Conservation (phyloP, 176 grass and related monocot genomes). For the Carex myosuroides region DNA sequence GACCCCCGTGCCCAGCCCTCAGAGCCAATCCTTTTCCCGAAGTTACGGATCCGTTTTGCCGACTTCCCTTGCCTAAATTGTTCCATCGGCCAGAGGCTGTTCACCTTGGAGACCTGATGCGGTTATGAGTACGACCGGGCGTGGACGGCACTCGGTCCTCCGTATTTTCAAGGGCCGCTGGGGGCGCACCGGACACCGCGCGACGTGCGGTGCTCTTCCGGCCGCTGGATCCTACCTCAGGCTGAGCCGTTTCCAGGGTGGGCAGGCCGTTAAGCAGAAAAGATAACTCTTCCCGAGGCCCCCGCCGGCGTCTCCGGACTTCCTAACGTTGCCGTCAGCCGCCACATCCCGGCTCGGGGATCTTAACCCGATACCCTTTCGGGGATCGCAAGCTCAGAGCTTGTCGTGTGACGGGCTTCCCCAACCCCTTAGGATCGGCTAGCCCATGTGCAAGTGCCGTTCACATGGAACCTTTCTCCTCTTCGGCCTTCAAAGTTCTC, state of each 20-base stretch:
- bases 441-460: conserved; percentile 19
- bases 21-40: conserved; percentile 58
- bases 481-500: conserved; percentile 24
- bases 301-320: conserved; percentile 39
- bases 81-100: conserved; percentile 48
- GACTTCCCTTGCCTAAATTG: conserved; percentile 49
- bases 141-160: conserved; percentile 36
- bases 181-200: conserved; percentile 15
- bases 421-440: too few species aligned
- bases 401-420: too few species aligned
- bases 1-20: conserved; percentile 38
- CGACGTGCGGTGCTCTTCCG: conserved; percentile 34
- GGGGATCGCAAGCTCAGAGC: background rate
- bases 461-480: too few species aligned
- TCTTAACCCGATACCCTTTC: conserved; percentile 44
- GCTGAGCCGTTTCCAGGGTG: conserved; percentile 38
- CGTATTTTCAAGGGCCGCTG: background rate
- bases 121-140: conserved; percentile 46
- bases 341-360: conserved; percentile 37
- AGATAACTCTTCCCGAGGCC: conserved; percentile 50
- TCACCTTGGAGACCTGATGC: conserved; percentile 54
- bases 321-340: conserved; percentile 38
- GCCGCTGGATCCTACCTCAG: conserved; percentile 31
- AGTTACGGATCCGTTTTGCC: conserved; percentile 43
- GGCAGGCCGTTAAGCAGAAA: conserved; percentile 39